These are phyloP conservation scores for Priceomyces fermenticarens DNA, from an alignment of 805 yeast genomes.

Conservation along the genomic window DNA sequence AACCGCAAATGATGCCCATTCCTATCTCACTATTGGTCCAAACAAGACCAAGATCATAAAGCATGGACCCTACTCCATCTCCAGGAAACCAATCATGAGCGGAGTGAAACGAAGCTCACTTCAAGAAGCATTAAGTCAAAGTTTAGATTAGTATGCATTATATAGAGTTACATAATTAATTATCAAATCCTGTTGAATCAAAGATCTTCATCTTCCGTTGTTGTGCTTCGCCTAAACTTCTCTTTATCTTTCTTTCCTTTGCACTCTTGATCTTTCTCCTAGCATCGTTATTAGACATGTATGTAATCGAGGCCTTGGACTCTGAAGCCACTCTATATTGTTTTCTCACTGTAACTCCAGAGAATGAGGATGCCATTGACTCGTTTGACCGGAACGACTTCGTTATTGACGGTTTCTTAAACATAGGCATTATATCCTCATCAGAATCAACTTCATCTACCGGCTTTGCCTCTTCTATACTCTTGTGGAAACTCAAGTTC, in stretches of 20 bases:
- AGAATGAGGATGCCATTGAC: slow-evolving; percentile 28
- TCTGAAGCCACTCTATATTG: slow-evolving; percentile 55
- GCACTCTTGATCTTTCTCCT: slow-evolving; percentile 22
- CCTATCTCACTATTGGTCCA: slow-evolving; percentile 40
- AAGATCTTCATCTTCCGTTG: slow-evolving; percentile 17
- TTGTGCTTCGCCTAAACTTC: slow-evolving; percentile 18
- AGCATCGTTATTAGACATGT: slow-evolving; percentile 38
- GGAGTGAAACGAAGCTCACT: slow-evolving; percentile 47
- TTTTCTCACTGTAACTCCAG: slow-evolving; percentile 52
- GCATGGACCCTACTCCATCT: slow-evolving; percentile 42
- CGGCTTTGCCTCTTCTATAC: slow-evolving; percentile 2
- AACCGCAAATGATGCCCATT: slow-evolving; percentile 34
- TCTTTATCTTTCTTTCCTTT: slow-evolving; percentile 25
- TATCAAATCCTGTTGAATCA: slow-evolving; percentile 18
- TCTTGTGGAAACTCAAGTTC: slow-evolving; percentile 23
- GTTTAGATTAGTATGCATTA: slow-evolving; percentile 8
- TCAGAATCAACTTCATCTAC: slow-evolving; percentile 20
- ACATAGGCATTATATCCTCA: slow-evolving; percentile 34
- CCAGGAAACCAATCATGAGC: slow-evolving; percentile 31
- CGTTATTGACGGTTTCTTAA: slow-evolving; percentile 45
- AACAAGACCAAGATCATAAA: slow-evolving; percentile 38
- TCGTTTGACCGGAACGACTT: slow-evolving; percentile 43
- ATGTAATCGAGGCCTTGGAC: slow-evolving; percentile 56
- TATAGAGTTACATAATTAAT: slow-evolving; percentile 7
- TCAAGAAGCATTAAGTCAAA: slow-evolving; percentile 40